A percentile compares a stretch with the other conserved stretches of the same genome.
These are phyloP conservation scores for Ciborinia camelliae DNA, from an alignment of 2,329 filamentous ascomycete species.

Conservation along the genomic window DNA sequence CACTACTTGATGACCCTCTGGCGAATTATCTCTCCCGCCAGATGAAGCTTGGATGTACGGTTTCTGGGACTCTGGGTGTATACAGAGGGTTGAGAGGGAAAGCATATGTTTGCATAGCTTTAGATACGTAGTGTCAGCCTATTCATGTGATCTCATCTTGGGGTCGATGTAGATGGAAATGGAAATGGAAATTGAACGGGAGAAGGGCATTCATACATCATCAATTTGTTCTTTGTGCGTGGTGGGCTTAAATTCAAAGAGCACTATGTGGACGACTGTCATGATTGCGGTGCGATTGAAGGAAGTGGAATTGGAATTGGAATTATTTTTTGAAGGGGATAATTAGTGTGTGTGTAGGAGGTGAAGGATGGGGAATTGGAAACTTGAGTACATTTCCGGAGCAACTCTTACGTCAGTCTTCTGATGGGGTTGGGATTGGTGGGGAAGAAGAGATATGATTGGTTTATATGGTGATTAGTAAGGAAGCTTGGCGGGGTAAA, in stretches of 20 bases:
- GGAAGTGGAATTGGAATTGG: too few relatives aligned
- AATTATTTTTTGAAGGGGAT: too few relatives aligned
- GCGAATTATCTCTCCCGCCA: slow-evolving; percentile 60
- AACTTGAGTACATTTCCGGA: too few relatives aligned
- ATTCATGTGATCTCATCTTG: background rate
- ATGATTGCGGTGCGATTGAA: slow-evolving; percentile 40
- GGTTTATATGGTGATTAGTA: background rate
- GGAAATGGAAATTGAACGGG: background rate
- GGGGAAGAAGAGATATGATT: too few relatives aligned
- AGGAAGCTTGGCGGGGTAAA: too few relatives aligned
- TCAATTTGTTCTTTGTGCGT: slow-evolving; percentile 49
- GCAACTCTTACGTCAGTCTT: too few relatives aligned
- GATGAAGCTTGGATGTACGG: slow-evolving; percentile 58
- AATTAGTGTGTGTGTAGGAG: too few relatives aligned
- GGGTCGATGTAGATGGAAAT: background rate
- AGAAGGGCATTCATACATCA: slow-evolving; percentile 45
- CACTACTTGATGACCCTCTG: slow-evolving; percentile 57
- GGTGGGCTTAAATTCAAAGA: slow-evolving; percentile 61
- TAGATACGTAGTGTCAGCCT: background rate
- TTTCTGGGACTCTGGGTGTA: slow-evolving; percentile 55
- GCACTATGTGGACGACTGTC: slow-evolving; percentile 65
- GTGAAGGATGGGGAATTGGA: too few relatives aligned
- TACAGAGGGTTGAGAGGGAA: slow-evolving; percentile 53
- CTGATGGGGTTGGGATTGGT: too few relatives aligned
- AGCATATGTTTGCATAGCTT: slow-evolving; percentile 57